These are phyloP conservation scores for Ascoidea tarda DNA, from an alignment of 805 yeast species.

Conservation along the genomic window DNA sequence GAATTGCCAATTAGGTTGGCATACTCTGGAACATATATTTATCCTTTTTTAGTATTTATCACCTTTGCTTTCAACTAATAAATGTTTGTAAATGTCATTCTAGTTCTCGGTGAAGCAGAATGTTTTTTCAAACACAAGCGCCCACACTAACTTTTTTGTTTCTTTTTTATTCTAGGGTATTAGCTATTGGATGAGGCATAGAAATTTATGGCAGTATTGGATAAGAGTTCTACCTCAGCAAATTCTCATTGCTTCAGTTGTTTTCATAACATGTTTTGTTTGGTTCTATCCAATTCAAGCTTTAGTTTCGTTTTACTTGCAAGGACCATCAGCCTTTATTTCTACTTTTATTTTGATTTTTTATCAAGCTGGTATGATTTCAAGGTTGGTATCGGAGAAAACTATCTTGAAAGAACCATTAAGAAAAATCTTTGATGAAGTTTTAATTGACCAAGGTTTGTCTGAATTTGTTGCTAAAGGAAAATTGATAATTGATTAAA, in stretches of 20 bases:
- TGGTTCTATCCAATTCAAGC: slow-evolving; percentile 12
- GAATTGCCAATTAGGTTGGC: slow-evolving; percentile 6
- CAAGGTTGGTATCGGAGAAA: slow-evolving; percentile 15
- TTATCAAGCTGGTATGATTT: slow-evolving; percentile 18
- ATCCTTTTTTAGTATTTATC: slow-evolving; percentile 8
- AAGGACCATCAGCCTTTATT: slow-evolving; percentile 12
- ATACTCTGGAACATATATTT: slow-evolving; percentile 5
- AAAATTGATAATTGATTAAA: neutral
- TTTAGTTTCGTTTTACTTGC: slow-evolving; percentile 9
- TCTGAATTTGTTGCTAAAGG: slow-evolving; percentile 1
- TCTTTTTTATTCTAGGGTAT: slow-evolving; percentile 4
- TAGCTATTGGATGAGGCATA: slow-evolving; percentile 5
- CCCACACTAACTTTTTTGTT: neutral
- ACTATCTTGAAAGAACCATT: slow-evolving; percentile 20
- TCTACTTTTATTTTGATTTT: slow-evolving; percentile 13
- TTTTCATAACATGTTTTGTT: slow-evolving; percentile 7
- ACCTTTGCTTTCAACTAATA: neutral
- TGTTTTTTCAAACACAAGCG: neutral
- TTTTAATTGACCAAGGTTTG: slow-evolving; percentile 4
- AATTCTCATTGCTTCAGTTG: slow-evolving; percentile 7
- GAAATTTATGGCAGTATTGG: slow-evolving; percentile 7
- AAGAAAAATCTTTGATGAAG: slow-evolving; percentile 17
- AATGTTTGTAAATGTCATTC: neutral
- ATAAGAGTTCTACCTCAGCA: slow-evolving; percentile 10
- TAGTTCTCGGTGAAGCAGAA: neutral